A percentile compares a stretch with the other conserved stretches of the same genome.
Evolutionary conservation across 192 early-diverging fungal species (phyloP).

Genomic region (Lunasporangiospora selenospora): DNA sequence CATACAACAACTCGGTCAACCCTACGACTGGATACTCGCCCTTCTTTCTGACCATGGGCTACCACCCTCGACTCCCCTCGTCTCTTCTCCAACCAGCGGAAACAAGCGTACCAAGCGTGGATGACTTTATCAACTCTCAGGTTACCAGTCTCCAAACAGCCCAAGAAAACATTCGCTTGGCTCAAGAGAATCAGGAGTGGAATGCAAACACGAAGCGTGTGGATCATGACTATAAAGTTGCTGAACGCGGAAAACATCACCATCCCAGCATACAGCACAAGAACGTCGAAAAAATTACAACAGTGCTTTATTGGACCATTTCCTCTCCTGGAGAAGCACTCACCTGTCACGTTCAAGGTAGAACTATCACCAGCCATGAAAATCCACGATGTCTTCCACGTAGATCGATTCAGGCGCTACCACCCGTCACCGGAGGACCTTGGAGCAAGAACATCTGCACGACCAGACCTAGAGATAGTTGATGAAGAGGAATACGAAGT

Average conservation of each 20-base stretch:
- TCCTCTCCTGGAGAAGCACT: background rate
- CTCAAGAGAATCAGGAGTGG: background rate
- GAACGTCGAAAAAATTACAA: background rate
- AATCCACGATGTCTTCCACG: conserved; percentile 6
- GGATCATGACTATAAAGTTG: background rate
- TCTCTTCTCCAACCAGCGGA: background rate
- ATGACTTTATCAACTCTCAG: too few relatives aligned
- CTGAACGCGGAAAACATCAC: conserved; percentile 4
- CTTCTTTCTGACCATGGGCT: conserved; percentile 5
- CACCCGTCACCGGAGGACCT: background rate
- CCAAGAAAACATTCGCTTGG: background rate
- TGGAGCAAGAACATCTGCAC: background rate
- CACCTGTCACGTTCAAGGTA: conserved; percentile 8
- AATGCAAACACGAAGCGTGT: background rate
- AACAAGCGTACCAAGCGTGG: too few relatives aligned
- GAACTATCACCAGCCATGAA: background rate
- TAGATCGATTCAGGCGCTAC: background rate
- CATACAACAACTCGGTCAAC: conserved; percentile 59
- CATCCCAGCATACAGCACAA: background rate
- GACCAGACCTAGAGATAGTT: background rate
- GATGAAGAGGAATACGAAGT: conserved; percentile 6
- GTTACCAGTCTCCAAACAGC: background rate
- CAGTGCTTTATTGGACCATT: background rate
- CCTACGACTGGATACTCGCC: conserved; percentile 30
- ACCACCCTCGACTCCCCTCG: background rate